Base-by-base conservation (phyloP, 1,284 basidiomycete species). In the Coniferiporia weirii region DNA sequence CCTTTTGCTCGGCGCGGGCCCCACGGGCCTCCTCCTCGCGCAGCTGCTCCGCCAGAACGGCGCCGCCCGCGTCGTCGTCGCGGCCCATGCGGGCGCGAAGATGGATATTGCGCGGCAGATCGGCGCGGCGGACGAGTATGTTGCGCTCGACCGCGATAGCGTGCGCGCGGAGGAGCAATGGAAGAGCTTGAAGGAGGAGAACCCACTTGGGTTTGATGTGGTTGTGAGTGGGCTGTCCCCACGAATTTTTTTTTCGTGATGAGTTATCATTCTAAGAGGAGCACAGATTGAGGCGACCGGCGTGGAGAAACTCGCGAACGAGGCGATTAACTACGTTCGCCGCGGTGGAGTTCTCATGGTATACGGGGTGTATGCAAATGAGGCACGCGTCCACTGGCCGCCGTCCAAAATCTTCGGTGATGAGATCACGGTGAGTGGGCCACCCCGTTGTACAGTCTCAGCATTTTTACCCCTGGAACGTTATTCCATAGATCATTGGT, bases 121-220 rank as follows among this genome's bases (percentile, higher is more conserved):
- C 45, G 73, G 77, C 35, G 77, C 75, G 19, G 81, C 69, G 17
- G 79, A 84, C 65, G 77, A 77, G 65, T 83, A 83, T 72, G 72
- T 84, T 64, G 81, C 82, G 68, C 76, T 85, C 40, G 79, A 84
- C 68, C 69, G 82, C 54, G 63, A 73, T 56, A 73, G 79, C 68
- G 77, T 81, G 34, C 73, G 79, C 68, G 77, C 81, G 34, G 75
- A 70, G 35, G 68, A 72, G 10, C 82, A 84, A 69, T 84, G 82
- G 82, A 78, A 74, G 52, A 68, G 81, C 72, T 70, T 85, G 65
- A 81, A 77, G 71, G 72, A 79, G 69, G 79, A 81, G 64, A 77
- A 84, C 69, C 81, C 81, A 54, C 78, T 82, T 70, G 82, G 82
- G 32, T 84, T 84, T 66, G 82, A 84, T 68, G 78, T 83, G 49